Evolutionary conservation across 495 filamentous ascomycete genomes (phyloP), one percentile per base, ranked within the genome.

Genomic region (Aspergillus conjunctus): DNA sequence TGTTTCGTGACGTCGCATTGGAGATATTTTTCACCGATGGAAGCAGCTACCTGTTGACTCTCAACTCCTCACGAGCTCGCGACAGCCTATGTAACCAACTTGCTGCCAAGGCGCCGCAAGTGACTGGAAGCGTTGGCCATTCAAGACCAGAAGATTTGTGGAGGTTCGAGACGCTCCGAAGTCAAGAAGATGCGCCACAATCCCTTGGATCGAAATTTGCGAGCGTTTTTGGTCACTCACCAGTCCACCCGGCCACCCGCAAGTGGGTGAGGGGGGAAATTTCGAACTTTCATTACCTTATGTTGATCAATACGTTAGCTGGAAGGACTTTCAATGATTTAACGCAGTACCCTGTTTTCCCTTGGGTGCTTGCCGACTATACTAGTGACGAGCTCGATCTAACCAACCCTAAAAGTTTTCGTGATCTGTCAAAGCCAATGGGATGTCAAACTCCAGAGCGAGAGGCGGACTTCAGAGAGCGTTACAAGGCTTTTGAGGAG

Each of bases 11-110:
- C 70, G 94, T 98, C 39, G 92, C 90, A 0, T 85, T 98, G 31
- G 94, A 98, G 69, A 81, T 97, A 3, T 98, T 98, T 78, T 98
- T 98, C 70, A 89, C 91, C 0, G 95, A 98, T 76, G 94, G 94
- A 11, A 87, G 91, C 46, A 98, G 95, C 74, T 98, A 96, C 71
- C 81, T 98, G 26, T 73, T 98, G 32, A 97, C 92, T 0, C 87
- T 91, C 2, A 88, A 89, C 45, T 90, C 88, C 34, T 79, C 87
- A 1, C 70, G 76, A 39, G 80, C 85, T 59, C 84, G 95, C 67
- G 90, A 98, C 72, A 88, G 90, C 44, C 78, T 98, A 11, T 90
- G 88, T 65, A 79, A 80, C 20, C 89, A 86, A 58, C 83, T 98
- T 37, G 80, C 85, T 8, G 77, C 77, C 50, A 92, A 92, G 69